Evolutionary conservation across 108 stramenopile species (phyloP), one percentile per base, ranked within the genome.

Genomic region (Stephanodiscus minutulus): DNA sequence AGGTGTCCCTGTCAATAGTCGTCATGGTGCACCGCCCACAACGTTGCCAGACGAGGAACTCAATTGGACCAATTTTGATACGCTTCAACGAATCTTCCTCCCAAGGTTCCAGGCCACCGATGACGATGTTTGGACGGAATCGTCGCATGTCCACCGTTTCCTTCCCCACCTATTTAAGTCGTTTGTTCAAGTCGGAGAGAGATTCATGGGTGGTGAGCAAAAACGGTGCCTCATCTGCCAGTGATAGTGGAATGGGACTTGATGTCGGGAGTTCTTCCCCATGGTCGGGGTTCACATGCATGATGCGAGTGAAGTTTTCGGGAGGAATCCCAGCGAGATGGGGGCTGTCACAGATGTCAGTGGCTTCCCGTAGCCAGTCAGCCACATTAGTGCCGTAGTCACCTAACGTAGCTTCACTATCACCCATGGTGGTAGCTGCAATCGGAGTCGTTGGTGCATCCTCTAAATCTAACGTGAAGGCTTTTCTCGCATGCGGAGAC

Each of bases 11-110:
- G 57, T 85, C 72, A 37, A 85, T 70, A 0, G 83, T 82, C 15
- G 83, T 85, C 83, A 85, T 77, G 36, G 61, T 68, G 58, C 83
- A 85, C 53, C 83, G 65, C 22, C 83, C 83, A 65, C 83, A 85
- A 11, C 83, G 80, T 64, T 85, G 83, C 83, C 83, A 85, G 15
- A 82, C 83, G 41, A 60, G 49, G 50, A 80, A 85, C 66, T 85
- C 81, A 4, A 74, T 65, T 15, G 27, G 11, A 27, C 74, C 74
- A 29, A 85, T 82, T 17, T 66, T 58, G 41, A 85, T 78, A 18
- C 59, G 53, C 27, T 73, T 81, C 67, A 73, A 70, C n/a, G 72
- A 53, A 59, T 78, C 81, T 64, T 82, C 83, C 33, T 67, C 68
- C 76, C 72, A 85, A 10, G 83, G 64, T 21, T 36, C 20, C 6